Evolutionary conservation across 176 grass and related monocot genomes (phyloP).

Genomic region (Musa itinerans): DNA sequence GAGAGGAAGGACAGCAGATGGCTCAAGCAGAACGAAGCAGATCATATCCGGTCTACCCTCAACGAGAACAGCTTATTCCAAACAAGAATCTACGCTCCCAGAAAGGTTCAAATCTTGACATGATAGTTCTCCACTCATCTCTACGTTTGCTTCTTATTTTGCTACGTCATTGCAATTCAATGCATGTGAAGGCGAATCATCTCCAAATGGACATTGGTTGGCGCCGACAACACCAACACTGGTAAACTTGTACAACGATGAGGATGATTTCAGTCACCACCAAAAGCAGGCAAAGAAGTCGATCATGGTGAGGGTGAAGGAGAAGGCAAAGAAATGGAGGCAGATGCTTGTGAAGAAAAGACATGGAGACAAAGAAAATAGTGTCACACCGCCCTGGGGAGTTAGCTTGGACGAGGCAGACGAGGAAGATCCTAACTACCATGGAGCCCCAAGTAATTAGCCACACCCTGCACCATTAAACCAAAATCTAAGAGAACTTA

Average conservation of each 20-base stretch:
- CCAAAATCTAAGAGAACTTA: too few relatives aligned
- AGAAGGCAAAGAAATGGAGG: conserved; percentile 75
- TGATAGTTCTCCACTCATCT: too few relatives aligned
- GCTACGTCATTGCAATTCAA: too few relatives aligned
- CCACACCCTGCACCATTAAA: background rate
- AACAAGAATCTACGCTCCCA: too few relatives aligned
- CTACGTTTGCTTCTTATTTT: too few relatives aligned
- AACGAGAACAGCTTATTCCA: too few relatives aligned
- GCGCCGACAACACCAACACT: background rate
- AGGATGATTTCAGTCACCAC: conserved; percentile 25
- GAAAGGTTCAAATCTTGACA: too few relatives aligned
- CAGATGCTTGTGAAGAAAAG: conserved; percentile 29
- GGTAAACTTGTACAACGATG: background rate
- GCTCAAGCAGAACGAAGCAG: too few relatives aligned
- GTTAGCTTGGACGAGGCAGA: background rate
- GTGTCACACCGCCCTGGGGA: background rate
- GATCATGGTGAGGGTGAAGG: conserved; percentile 61
- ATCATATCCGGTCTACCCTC: too few relatives aligned
- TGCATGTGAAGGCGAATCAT: background rate
- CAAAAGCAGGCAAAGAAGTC: conserved; percentile 44
- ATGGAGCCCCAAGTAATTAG: conserved; percentile 40
- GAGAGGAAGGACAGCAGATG: too few relatives aligned
- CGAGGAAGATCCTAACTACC: conserved; percentile 28
- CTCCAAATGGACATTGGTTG: background rate
- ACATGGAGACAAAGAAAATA: conserved; percentile 12